A percentile compares a stretch with the other conserved stretches of the same genome.
Evolutionary conservation across 2,329 filamentous ascomycete species (phyloP).

Genomic region (Nectriaceae sp.): DNA sequence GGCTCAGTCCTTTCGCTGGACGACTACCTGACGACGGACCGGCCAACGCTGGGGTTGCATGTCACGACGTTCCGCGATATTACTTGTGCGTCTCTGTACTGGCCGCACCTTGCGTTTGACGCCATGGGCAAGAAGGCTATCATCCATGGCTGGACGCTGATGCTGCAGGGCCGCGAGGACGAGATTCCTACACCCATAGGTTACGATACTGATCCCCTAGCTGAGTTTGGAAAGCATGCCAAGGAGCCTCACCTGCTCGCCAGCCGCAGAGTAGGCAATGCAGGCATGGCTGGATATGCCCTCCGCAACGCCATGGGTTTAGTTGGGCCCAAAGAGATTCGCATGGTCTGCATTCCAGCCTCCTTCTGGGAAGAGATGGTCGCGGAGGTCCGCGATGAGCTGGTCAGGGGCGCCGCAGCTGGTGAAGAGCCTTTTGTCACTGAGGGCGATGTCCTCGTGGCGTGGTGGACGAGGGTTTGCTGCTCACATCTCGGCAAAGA

Average conservation of each 20-base stretch:
- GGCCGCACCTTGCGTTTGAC: conserved; percentile 44
- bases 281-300: background rate
- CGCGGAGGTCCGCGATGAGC: background rate
- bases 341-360: conserved; percentile 10
- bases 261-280: background rate
- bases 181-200: conserved; percentile 5
- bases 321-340: conserved; percentile 3
- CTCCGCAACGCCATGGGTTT: conserved; percentile 2
- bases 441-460: background rate
- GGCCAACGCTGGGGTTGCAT: conserved; percentile 43
- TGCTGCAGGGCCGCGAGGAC: conserved; percentile 4
- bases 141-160: conserved; percentile 38
- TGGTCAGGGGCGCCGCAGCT: background rate
- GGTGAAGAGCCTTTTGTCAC: background rate
- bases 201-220: background rate
- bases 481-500: background rate
- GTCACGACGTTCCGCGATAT: conserved; percentile 44
- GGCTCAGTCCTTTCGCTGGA: conserved; percentile 8
- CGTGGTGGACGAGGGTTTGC: background rate
- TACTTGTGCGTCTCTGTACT: conserved; percentile 42
- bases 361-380: conserved; percentile 4
- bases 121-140: conserved; percentile 39
- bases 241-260: conserved; percentile 4
- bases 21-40: conserved; percentile 40
- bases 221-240: conserved; percentile 8